Evolutionary conservation across 192 early-diverging fungal genomes (phyloP), one percentile per base, ranked within the genome.

Genomic region (Coemansia asiatica): DNA sequence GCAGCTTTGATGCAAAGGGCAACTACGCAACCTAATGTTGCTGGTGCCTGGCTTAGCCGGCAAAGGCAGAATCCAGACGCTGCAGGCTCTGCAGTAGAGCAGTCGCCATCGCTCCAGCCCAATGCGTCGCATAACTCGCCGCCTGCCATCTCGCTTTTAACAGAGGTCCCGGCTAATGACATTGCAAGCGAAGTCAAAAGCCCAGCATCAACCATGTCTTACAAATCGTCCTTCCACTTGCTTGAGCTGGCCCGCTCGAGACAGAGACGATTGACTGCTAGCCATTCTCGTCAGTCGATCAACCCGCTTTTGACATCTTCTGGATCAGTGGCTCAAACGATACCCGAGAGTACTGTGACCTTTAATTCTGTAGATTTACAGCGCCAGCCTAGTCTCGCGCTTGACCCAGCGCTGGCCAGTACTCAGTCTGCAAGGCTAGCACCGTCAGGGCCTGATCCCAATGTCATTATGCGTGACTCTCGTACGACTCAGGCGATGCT

Each of bases 381-480:
- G 56, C 69, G 74, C 18, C 78, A 72, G 62, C 23, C 59, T 0
- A 81, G 73, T 60, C 48, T 75, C 19, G 63, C 63, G 5, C 53
- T 67, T 12, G 78, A 75, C 25, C 68, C 71, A 12, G 60, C 75
- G 2, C 61, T 66, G 18, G 36, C 60, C 22, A 68, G 65, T 29
- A 72, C 29, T 36, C 73, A 81, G 36, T 66, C 58, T 35, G 47
- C 67, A 35, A 69, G 64, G 16, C 68, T 81, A 69, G 67, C 64
- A 63, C 78, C 78, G 2, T 75, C 78, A 1, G 78, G 78, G 4
- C 78, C 78, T 2, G 78, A 81, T 8, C 78, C 78, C 6, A 75
- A 71, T 38, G 78, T 81, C 38, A 81, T 81, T 48, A 81, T 81
- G 78, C 78, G 78, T 46, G 78, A 81, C 53, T 81, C 78, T 50